A percentile compares a stretch with the other conserved stretches of the same genome.
Evolutionary conservation across 2,329 filamentous ascomycete species (phyloP).

Genomic region (Cordyceps sp.): DNA sequence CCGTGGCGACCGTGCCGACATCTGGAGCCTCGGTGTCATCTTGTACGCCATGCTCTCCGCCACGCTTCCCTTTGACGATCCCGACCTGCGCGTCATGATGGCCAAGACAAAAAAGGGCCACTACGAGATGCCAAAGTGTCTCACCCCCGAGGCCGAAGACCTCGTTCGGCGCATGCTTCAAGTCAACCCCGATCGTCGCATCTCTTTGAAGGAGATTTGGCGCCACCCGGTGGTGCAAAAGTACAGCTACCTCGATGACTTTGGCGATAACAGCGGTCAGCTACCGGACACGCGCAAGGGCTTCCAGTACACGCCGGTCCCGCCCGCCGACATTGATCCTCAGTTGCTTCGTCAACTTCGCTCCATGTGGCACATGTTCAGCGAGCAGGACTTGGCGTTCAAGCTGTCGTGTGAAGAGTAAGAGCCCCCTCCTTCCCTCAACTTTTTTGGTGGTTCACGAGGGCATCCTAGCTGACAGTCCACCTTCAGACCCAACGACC

Average conservation of each 20-base stretch:
- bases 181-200: slow-evolving; percentile 60
- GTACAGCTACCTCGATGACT: slow-evolving; percentile 60
- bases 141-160: slow-evolving; percentile 56
- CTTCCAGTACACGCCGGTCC: slow-evolving; percentile 39
- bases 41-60: slow-evolving; percentile 78
- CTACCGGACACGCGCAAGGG: slow-evolving; percentile 43
- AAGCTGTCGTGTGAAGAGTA: slow-evolving; percentile 51
- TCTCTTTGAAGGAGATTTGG: slow-evolving; percentile 72
- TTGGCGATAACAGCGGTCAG: slow-evolving; percentile 36
- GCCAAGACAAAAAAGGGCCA: slow-evolving; percentile 39
- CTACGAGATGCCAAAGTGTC: slow-evolving; percentile 43
- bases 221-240: slow-evolving; percentile 71
- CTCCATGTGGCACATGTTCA: slow-evolving; percentile 80
- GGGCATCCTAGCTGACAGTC: background rate
- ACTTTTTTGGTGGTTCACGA: no score
- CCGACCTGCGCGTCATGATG: slow-evolving; percentile 46
- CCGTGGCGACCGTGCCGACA: slow-evolving; percentile 71
- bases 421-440: no score
- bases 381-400: slow-evolving; percentile 52
- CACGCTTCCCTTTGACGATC: slow-evolving; percentile 65
- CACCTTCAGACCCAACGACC: slow-evolving; percentile 57
- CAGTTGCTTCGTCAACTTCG: slow-evolving; percentile 75
- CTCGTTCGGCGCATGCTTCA: slow-evolving; percentile 68
- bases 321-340: slow-evolving; percentile 53
- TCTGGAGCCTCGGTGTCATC: slow-evolving; percentile 89